Conservation (phyloP, 2,329 filamentous ascomycete genomes). For the Colletotrichum incanum region DNA sequence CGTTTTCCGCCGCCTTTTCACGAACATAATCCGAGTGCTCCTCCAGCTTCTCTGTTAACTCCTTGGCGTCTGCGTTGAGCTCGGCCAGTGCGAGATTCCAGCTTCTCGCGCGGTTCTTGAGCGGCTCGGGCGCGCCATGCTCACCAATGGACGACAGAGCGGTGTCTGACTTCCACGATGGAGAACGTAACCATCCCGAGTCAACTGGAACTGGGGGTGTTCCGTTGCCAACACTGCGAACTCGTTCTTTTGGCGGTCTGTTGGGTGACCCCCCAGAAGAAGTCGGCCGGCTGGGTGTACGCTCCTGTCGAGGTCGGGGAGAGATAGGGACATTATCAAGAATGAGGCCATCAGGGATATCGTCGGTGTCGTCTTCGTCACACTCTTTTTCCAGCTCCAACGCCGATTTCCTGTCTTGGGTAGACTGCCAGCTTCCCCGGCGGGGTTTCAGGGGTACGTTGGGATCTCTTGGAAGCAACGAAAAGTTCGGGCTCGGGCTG, state of each 20-base stretch:
- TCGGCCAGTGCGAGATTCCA: slow-evolving; percentile 81
- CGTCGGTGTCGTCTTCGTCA: slow-evolving; percentile 82
- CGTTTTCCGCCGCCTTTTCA: slow-evolving; percentile 38
- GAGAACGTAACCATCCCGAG: slow-evolving; percentile 73
- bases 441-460: slow-evolving; percentile 58
- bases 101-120: slow-evolving; percentile 75
- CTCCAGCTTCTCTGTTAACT: slow-evolving; percentile 85
- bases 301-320: slow-evolving; percentile 74
- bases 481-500: slow-evolving; percentile 67
- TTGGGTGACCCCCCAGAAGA: slow-evolving; percentile 67
- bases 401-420: slow-evolving; percentile 75
- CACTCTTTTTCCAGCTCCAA: slow-evolving; percentile 83
- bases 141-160: slow-evolving; percentile 50
- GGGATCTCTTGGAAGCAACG: slow-evolving; percentile 62
- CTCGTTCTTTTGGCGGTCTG: slow-evolving; percentile 63
- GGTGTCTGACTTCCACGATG: slow-evolving; percentile 66
- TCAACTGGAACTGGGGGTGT: slow-evolving; percentile 73
- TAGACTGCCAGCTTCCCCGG: slow-evolving; percentile 81
- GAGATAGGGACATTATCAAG: slow-evolving; percentile 89
- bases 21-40: slow-evolving; percentile 74
- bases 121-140: slow-evolving; percentile 56
- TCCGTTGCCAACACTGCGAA: slow-evolving; percentile 74
- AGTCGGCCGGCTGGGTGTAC: slow-evolving; percentile 66
- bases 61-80: slow-evolving; percentile 80
- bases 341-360: slow-evolving; percentile 84